Conservation (phyloP, 2,329 filamentous ascomycete species). For the Diaporthe sp. region DNA sequence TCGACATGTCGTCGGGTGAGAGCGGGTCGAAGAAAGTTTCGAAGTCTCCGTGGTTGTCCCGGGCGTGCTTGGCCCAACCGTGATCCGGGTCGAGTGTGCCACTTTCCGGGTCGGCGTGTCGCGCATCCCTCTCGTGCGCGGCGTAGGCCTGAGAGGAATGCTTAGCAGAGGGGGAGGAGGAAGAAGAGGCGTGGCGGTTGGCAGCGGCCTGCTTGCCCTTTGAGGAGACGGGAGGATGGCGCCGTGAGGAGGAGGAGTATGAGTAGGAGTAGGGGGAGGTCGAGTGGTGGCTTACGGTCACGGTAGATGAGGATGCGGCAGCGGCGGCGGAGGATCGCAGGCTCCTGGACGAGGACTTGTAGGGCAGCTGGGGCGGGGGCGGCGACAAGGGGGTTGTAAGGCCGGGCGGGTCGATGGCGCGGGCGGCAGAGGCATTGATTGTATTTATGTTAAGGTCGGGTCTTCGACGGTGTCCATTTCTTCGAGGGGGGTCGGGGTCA, state of each 20-base stretch:
- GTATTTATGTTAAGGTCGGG: slow-evolving; percentile 56
- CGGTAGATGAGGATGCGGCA: slow-evolving; percentile 34
- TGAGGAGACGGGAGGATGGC: slow-evolving; percentile 46
- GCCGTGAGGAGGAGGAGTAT: slow-evolving; percentile 27
- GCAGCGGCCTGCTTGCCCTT: slow-evolving; percentile 51
- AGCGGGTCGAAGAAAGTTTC: slow-evolving; percentile 56
- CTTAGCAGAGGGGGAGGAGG: slow-evolving; percentile 22
- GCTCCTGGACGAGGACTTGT: slow-evolving; percentile 39
- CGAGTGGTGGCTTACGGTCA: slow-evolving; percentile 37
- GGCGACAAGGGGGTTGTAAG: slow-evolving; percentile 38
- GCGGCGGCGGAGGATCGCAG: slow-evolving; percentile 32
- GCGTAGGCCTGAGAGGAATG: slow-evolving; percentile 26
- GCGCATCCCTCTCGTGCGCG: slow-evolving; percentile 37
- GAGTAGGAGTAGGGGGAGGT: slow-evolving; percentile 42
- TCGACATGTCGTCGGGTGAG: slow-evolving; percentile 55
- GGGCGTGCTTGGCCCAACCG: slow-evolving; percentile 40
- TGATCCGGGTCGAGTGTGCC: slow-evolving; percentile 27
- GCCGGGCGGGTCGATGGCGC: slow-evolving; percentile 24
- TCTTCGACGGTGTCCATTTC: slow-evolving; percentile 46
- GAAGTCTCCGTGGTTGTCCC: slow-evolving; percentile 48
- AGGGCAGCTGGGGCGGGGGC: slow-evolving; percentile 36
- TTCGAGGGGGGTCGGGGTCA: slow-evolving; percentile 27
- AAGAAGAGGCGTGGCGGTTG: slow-evolving; percentile 16
- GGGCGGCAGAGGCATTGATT: slow-evolving; percentile 19
- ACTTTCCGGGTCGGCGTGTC: slow-evolving; percentile 20